Evolutionary conservation across 1,284 basidiomycete genomes (phyloP), one percentile per base, ranked within the genome.

Genomic region (Tremellales sp.): DNA sequence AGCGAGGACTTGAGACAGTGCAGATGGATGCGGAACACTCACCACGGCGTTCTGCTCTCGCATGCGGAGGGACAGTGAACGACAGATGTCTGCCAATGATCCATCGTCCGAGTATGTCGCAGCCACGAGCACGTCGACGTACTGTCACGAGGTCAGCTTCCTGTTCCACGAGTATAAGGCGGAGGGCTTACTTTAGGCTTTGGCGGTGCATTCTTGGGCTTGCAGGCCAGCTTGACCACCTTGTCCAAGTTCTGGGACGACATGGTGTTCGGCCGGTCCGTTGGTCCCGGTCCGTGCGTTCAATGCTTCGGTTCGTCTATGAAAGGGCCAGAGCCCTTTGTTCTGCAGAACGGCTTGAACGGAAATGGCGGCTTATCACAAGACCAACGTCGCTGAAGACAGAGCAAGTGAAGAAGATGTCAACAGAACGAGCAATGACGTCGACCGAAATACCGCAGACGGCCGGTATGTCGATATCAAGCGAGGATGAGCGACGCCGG

Each of bases 101-200:
- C 90, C 89, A 68, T 96, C 92, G 52, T 93, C 87, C 21, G 85
- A 84, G 81, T 89, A 96, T 15, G 93, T 96, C 37, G 90, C 89
- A 48, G 91, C 86, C 57, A 99, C 86, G 73, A 99, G 89, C 27
- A 90, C 85, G 76, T 93, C 90, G 56, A 40, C 39, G 19, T 40
- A 40, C 39, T 40, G 39, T 21, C 86, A 77, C 54, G 45, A 48
- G n/a, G 33, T 55, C 39, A 53, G 46, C 21, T 25, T 25, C 19
- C 19, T 19, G 31, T 3, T 15, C 10, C 8, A 6, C 19, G 15
- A 15, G 8, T 19, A 13, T 3, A 10, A 33, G 25, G 39, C 19
- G 15, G 13, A 21, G 15, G 15, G 65, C 70, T 42, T 62, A 89
- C 90, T 81, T 97, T 97, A 57, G 88, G 75, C 75, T 97, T 97